Evolutionary conservation across 2,329 filamentous ascomycete genomes (phyloP).

Genomic region (Trichoderma hamatum): DNA sequence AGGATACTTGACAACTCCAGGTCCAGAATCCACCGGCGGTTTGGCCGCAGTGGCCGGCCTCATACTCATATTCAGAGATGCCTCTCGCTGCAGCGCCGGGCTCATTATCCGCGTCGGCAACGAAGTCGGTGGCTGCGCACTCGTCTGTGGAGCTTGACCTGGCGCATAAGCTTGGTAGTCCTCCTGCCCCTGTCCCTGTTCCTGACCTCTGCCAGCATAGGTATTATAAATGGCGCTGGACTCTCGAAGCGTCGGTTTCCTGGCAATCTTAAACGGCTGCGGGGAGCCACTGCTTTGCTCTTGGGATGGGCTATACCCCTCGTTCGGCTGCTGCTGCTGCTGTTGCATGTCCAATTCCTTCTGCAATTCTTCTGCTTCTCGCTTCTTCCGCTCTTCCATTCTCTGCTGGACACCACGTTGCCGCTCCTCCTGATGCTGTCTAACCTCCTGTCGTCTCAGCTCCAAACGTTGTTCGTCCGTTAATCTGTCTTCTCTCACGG

Average conservation of each 20-base stretch:
- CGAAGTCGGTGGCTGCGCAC: background rate
- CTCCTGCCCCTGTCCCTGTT: background rate
- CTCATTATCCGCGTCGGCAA: slow-evolving; percentile 31
- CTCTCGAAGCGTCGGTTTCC: slow-evolving; percentile 28
- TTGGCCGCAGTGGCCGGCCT: background rate
- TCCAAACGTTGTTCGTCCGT: slow-evolving; percentile 27
- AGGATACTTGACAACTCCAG: slow-evolving; percentile 27
- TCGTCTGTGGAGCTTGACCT: slow-evolving; percentile 17
- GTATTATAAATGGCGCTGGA: background rate
- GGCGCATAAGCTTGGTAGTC: slow-evolving; percentile 29
- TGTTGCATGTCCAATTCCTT: background rate
- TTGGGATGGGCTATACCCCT: background rate
- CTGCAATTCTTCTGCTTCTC: slow-evolving; percentile 7
- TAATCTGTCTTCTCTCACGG: slow-evolving; percentile 29
- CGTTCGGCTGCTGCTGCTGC: background rate
- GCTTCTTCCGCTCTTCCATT: slow-evolving; percentile 4
- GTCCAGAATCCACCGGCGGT: background rate
- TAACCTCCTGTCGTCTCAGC: slow-evolving; percentile 11
- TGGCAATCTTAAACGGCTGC: slow-evolving; percentile 28
- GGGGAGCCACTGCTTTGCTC: background rate
- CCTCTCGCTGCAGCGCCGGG: slow-evolving; percentile 16
- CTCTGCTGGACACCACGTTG: slow-evolving; percentile 5
- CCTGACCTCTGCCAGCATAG: background rate
- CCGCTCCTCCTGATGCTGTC: slow-evolving; percentile 13
- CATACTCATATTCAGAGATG: slow-evolving; percentile 17